These are phyloP conservation scores for Naganishia albida DNA, from an alignment of 1,284 basidiomycete species.

Conservation along the genomic window DNA sequence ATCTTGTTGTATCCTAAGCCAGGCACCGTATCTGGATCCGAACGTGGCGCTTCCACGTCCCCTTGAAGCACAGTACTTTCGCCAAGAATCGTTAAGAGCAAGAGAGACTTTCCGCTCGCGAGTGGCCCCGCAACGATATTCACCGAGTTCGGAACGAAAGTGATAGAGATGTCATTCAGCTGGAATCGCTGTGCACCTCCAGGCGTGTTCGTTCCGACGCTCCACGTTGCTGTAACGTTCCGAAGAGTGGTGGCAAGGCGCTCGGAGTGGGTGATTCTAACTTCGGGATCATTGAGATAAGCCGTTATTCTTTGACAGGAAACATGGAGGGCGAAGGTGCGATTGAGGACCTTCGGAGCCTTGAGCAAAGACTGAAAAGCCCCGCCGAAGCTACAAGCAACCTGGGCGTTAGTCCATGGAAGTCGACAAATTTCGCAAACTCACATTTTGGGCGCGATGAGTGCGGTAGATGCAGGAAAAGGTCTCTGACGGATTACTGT, in stretches of 20 bases:
- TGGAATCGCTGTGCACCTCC: slow-evolving; percentile 34
- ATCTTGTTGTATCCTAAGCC: slow-evolving; percentile 29
- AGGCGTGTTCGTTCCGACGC: not conserved
- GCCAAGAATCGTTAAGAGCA: slow-evolving; percentile 49
- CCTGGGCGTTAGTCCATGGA: not conserved
- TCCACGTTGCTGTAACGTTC: slow-evolving; percentile 6
- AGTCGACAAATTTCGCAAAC: not conserved
- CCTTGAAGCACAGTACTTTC: slow-evolving; percentile 44
- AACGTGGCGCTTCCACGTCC: slow-evolving; percentile 40
- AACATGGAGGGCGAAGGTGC: slow-evolving; percentile 6
- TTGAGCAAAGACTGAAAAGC: slow-evolving; percentile 6
- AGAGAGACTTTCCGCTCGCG: slow-evolving; percentile 49
- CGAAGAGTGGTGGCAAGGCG: not conserved
- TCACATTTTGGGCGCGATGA: slow-evolving; percentile 14
- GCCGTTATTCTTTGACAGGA: slow-evolving; percentile 4
- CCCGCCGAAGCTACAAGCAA: not conserved
- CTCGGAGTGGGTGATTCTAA: not conserved
- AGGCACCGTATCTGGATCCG: slow-evolving; percentile 37
- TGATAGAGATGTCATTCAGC: slow-evolving; percentile 40
- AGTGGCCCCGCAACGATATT: slow-evolving; percentile 50
- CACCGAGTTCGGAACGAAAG: slow-evolving; percentile 40
- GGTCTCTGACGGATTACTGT: slow-evolving; percentile 26
- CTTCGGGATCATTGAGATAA: slow-evolving; percentile 16
- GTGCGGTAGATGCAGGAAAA: slow-evolving; percentile 8
- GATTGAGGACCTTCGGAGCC: slow-evolving; percentile 8